phyloP scores from a whole-genome alignment of 768 basidiomycete species.

The Tulasnella sp. region DNA sequence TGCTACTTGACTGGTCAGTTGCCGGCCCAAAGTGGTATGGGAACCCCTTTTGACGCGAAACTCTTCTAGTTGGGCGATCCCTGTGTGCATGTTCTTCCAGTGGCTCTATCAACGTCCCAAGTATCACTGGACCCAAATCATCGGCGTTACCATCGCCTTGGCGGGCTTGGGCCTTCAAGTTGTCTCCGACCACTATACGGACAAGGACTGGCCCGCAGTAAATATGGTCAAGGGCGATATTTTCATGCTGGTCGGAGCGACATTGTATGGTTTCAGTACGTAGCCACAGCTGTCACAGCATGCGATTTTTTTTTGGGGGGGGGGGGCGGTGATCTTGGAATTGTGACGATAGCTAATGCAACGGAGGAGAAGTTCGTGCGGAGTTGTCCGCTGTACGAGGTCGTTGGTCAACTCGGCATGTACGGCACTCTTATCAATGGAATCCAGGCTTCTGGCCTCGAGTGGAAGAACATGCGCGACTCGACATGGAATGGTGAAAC shows the following conservation, averaged over 20 bases:
- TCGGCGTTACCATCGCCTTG: conserved; percentile 70
- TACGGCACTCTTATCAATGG: conserved; percentile 79
- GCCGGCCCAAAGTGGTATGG: neutral
- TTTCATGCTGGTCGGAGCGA: conserved; percentile 83
- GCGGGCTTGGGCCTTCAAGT: conserved; percentile 77
- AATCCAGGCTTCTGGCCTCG: conserved; percentile 65
- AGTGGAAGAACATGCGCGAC: conserved; percentile 61
- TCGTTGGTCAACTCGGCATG: conserved; percentile 82
- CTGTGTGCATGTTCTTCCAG: conserved; percentile 76
- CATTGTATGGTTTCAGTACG: conserved; percentile 81
- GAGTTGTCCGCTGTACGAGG: conserved; percentile 73
- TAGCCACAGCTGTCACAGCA: conserved; percentile 30
- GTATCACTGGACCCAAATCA: conserved; percentile 79
- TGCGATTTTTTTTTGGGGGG: neutral
- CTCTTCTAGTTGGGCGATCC: conserved; percentile 72
- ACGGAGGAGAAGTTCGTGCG: conserved; percentile 87
- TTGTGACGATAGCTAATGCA: conserved; percentile 59
- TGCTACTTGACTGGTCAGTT: conserved; percentile 82
- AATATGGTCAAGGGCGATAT: conserved; percentile 72
- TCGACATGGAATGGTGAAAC: conserved; percentile 71
- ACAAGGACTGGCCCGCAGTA: conserved; percentile 67
- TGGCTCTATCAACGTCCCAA: conserved; percentile 76
- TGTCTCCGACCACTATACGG: conserved; percentile 68
- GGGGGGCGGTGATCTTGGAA: neutral
- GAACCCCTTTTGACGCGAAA: neutral